Percentiles rank a stretch among this genome's conserved stretches.
These are phyloP conservation scores for Terfezia claveryi DNA, from an alignment of 495 filamentous ascomycete genomes.

Conservation along the genomic window DNA sequence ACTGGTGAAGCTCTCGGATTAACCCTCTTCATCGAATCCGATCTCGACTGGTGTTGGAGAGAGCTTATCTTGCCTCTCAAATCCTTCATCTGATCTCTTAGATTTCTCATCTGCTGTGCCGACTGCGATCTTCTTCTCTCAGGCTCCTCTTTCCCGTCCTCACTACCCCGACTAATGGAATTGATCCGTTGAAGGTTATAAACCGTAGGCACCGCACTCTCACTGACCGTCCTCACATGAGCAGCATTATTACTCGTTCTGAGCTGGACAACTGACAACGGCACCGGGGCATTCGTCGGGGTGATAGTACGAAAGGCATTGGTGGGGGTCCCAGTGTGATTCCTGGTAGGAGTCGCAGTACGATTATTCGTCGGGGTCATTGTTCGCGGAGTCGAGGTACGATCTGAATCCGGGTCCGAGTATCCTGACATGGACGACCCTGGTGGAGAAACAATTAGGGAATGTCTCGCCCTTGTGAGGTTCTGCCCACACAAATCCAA, in stretches of 20 bases:
- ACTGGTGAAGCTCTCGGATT: neutral
- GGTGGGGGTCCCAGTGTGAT: neutral
- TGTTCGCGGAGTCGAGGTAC: neutral
- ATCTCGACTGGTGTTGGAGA: constrained; percentile 57
- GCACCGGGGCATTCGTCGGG: constrained; percentile 1
- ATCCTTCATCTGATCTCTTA: constrained; percentile 84
- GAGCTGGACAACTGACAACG: constrained; percentile 14
- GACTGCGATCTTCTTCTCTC: constrained; percentile 12
- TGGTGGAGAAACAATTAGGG: constrained; percentile 7
- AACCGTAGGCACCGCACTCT: constrained; percentile 15
- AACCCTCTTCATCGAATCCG: constrained; percentile 11
- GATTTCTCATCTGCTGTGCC: constrained; percentile 46
- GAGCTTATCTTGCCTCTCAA: constrained; percentile 77
- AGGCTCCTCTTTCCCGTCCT: constrained; percentile 3
- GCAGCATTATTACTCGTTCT: neutral
- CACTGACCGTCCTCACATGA: constrained; percentile 14
- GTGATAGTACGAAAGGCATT: neutral
- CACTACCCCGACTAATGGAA: constrained; percentile 1
- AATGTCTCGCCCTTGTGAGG: constrained; percentile 16
- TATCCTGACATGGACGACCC: neutral
- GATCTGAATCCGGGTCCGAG: neutral
- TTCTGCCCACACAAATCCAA: constrained; percentile 18
- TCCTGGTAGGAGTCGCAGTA: neutral
- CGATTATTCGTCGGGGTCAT: neutral
- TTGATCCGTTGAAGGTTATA: neutral